A percentile compares a stretch with the other conserved stretches of the same genome.
phyloP scores from a whole-genome alignment of 768 basidiomycete genomes.

The Exidia glandulosa region DNA sequence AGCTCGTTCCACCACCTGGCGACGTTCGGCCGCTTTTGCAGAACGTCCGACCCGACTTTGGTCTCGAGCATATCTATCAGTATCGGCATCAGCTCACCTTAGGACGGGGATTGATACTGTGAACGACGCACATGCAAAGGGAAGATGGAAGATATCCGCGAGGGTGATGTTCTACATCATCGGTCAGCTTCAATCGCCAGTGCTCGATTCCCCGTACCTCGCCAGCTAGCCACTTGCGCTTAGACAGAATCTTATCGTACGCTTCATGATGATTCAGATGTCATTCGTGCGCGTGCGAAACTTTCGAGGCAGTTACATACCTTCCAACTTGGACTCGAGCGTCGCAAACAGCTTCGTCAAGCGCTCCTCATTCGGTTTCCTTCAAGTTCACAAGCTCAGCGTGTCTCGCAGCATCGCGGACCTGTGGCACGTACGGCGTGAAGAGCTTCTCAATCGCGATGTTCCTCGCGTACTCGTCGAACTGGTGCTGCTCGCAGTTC shows the following conservation, averaged over 20 bases:
- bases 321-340: neutral
- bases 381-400: neutral
- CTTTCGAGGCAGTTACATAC: too few relatives aligned
- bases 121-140: too few relatives aligned
- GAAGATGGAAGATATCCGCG: constrained; percentile 48
- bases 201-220: constrained; percentile 15
- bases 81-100: too few relatives aligned
- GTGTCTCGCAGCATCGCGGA: neutral
- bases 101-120: too few relatives aligned
- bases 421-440: neutral
- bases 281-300: too few relatives aligned
- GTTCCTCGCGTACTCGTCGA: constrained; percentile 39
- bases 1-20: neutral
- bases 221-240: constrained; percentile 40
- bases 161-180: constrained; percentile 32
- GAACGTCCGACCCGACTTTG: neutral
- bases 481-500: constrained; percentile 41
- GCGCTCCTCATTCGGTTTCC: neutral
- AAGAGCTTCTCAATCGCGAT: neutral
- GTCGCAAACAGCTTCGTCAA: neutral
- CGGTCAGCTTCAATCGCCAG: neutral
- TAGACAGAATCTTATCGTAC: constrained; percentile 46
- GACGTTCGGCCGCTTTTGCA: neutral
- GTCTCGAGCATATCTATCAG: neutral
- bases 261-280: too few relatives aligned